Percentiles rank a stretch among this genome's conserved stretches.
These are phyloP conservation scores for Tillandsia fasciculata DNA, from an alignment of 176 grass and related monocot species.

Conservation along the genomic window DNA sequence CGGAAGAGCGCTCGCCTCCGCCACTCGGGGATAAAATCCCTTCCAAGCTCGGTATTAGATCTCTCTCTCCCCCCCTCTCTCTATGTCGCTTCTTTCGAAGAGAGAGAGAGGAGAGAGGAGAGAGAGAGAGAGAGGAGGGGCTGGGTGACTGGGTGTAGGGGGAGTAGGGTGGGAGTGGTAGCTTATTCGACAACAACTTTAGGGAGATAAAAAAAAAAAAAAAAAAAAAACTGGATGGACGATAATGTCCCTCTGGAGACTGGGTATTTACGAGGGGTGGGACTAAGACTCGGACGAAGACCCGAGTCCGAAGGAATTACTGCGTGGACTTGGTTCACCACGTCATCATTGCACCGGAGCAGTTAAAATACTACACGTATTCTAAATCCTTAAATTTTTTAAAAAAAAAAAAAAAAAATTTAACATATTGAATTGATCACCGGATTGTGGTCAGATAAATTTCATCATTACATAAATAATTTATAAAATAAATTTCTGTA, in stretches of 20 bases:
- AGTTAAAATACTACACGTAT: too few relatives aligned
- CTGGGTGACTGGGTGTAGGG: neutral
- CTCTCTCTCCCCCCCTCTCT: constrained; percentile 1
- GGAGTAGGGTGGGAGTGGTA: constrained; percentile 24
- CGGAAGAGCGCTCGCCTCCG: neutral
- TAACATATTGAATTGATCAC: too few relatives aligned
- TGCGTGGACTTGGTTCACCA: too few relatives aligned
- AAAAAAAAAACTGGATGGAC: neutral
- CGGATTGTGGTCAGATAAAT: too few relatives aligned
- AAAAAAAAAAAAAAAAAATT: too few relatives aligned
- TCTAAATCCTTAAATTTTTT: too few relatives aligned
- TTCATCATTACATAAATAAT: too few relatives aligned
- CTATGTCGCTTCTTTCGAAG: neutral
- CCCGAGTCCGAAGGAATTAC: too few relatives aligned
- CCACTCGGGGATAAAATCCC: constrained; percentile 17
- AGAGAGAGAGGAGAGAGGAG: constrained; percentile 9
- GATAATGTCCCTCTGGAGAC: constrained; percentile 10
- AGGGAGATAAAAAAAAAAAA: neutral
- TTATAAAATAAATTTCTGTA: too few relatives aligned
- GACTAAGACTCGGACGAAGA: too few relatives aligned
- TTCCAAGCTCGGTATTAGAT: too few relatives aligned
- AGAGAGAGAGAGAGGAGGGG: constrained; percentile 2
- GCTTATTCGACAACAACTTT: constrained; percentile 27
- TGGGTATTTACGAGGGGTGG: neutral
- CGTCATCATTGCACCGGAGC: too few relatives aligned